Evolutionary conservation across 805 yeast genomes (phyloP).

Genomic region (Lachancea cidri): DNA sequence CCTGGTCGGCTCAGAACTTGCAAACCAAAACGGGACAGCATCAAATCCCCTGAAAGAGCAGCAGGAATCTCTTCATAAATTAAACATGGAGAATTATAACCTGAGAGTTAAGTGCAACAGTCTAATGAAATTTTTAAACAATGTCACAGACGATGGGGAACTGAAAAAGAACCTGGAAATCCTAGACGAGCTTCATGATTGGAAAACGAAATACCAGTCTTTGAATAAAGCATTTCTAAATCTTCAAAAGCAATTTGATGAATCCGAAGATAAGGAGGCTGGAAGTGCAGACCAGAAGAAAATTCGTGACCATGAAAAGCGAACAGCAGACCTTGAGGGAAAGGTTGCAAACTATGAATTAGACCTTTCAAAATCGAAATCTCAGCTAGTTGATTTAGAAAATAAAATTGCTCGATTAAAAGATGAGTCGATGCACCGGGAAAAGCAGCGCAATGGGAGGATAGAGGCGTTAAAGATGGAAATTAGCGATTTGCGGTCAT

Average conservation of each 20-base stretch:
- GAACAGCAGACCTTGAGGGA: conserved; percentile 1
- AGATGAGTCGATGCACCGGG: conserved; percentile 5
- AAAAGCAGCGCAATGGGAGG: conserved; percentile 11
- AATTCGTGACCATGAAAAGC: conserved; percentile 1
- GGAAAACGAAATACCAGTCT: conserved; percentile 15
- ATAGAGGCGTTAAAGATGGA: conserved; percentile 11
- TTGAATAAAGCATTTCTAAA: conserved; percentile 13
- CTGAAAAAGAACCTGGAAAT: conserved; percentile 18
- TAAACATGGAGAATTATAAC: conserved; percentile 26
- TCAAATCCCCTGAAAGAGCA: conserved; percentile 32
- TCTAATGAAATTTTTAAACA: conserved; percentile 26
- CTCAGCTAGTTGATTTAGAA: conserved; percentile 9
- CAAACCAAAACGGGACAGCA: conserved; percentile 4
- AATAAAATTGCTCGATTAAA: conserved; percentile 2
- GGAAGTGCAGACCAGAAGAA: conserved; percentile 3
- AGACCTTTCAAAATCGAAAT: conserved; percentile 8
- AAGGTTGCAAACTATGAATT: conserved; percentile 2
- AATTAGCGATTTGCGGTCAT: conserved; percentile 11
- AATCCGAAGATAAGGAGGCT: conserved; percentile 10
- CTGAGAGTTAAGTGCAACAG: conserved; percentile 27
- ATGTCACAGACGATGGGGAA: conserved; percentile 24
- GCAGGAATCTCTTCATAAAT: conserved; percentile 21
- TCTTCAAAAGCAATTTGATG: conserved; percentile 14
- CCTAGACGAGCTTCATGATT: conserved; percentile 21
- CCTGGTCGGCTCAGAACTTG: conserved; percentile 12